Percentiles rank a stretch among this genome's conserved stretches.
Evolutionary conservation across 2,329 filamentous ascomycete species (phyloP).

Genomic region (Grosmannia serpens): DNA sequence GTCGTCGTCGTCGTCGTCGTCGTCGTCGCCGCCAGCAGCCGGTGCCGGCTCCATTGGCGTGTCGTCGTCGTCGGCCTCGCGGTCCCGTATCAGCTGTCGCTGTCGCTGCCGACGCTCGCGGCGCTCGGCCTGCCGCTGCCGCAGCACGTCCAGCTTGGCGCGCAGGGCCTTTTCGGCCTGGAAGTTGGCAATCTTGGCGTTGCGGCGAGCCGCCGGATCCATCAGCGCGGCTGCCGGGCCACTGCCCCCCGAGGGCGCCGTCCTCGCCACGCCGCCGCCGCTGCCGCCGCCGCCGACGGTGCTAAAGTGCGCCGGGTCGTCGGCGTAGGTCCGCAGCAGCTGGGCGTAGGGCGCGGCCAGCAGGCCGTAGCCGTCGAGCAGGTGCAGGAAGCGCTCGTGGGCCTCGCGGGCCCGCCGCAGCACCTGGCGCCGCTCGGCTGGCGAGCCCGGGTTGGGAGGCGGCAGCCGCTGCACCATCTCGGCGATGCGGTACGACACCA

Average conservation of each 20-base stretch:
- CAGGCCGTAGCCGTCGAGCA: constrained; percentile 68
- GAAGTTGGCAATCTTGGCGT: constrained; percentile 78
- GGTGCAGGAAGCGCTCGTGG: constrained; percentile 69
- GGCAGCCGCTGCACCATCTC: constrained; percentile 64
- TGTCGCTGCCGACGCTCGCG: constrained; percentile 4
- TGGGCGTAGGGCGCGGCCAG: constrained; percentile 53
- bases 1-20: constrained; percentile 3
- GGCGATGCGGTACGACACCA: constrained; percentile 66
- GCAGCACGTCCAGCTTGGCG: constrained; percentile 57
- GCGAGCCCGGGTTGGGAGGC: constrained; percentile 17
- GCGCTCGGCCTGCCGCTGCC: constrained; percentile 24
- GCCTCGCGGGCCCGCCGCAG: constrained; percentile 53
- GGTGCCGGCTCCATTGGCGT: no score
- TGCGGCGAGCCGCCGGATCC: constrained; percentile 56
- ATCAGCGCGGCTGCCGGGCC: constrained; percentile 9
- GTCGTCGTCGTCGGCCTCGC: background rate
- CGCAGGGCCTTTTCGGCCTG: constrained; percentile 77
- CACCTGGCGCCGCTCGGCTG: constrained; percentile 46
- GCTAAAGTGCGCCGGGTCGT: constrained; percentile 61
- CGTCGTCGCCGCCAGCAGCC: background rate
- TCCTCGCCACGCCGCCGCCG: background rate
- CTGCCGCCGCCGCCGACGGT: constrained; percentile 42
- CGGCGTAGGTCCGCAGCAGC: constrained; percentile 61
- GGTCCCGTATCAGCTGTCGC: constrained; percentile 12
- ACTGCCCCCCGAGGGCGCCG: background rate